These are phyloP conservation scores for Serendipita sp. DNA, from an alignment of 1,284 basidiomycete genomes.

Conservation along the genomic window DNA sequence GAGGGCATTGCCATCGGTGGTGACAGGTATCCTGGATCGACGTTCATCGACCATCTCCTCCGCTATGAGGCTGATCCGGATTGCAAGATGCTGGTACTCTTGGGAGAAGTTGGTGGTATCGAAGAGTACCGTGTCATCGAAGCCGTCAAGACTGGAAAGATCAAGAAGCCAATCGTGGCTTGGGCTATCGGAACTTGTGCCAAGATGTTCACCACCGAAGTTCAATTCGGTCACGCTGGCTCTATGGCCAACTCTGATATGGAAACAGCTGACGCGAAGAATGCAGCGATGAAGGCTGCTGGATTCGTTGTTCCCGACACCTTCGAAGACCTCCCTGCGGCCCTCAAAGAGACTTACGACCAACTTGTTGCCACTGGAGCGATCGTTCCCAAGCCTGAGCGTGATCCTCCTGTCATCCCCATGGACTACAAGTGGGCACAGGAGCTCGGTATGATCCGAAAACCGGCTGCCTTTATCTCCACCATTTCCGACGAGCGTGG, in stretches of 20 bases:
- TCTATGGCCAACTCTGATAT: constrained; percentile 95
- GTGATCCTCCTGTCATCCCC: constrained; percentile 87
- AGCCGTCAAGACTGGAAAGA: constrained; percentile 84
- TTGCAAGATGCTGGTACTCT: constrained; percentile 97
- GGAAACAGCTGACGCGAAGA: constrained; percentile 98
- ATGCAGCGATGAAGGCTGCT: constrained; percentile 84
- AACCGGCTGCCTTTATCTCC: constrained; percentile 98
- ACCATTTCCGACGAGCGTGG: constrained; percentile 99
- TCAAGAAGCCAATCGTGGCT: constrained; percentile 97
- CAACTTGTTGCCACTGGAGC: constrained; percentile 58
- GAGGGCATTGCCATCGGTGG: constrained; percentile 99
- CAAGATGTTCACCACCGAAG: constrained; percentile 99
- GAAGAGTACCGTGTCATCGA: constrained; percentile 99
- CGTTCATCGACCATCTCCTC: constrained; percentile 97
- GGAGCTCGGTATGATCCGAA: constrained; percentile 95
- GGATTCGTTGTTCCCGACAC: constrained; percentile 97
- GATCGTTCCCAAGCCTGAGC: constrained; percentile 64
- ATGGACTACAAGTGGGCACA: constrained; percentile 99
- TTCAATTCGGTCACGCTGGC: constrained; percentile 98
- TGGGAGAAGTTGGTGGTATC: constrained; percentile 96
- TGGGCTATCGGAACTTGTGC: constrained; percentile 99
- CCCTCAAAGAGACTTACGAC: constrained; percentile 77
- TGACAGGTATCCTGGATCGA: constrained; percentile 96
- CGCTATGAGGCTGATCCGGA: constrained; percentile 95
- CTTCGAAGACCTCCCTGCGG: constrained; percentile 87